phyloP scores from a whole-genome alignment of 495 filamentous ascomycete species.

The Hyaloscypha bicolor region DNA sequence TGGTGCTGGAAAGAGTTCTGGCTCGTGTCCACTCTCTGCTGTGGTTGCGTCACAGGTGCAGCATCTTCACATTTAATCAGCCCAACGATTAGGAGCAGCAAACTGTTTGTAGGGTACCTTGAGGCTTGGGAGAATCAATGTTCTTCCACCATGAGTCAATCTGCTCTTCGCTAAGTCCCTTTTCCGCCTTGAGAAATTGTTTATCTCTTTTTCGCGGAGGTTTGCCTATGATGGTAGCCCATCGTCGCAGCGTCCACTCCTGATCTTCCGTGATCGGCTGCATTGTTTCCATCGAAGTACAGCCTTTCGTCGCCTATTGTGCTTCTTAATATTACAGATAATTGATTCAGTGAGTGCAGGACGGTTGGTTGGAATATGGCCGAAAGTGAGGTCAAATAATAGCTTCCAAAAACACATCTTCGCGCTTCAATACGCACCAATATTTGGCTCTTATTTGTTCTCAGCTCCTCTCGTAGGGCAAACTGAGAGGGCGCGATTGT shows the following conservation, averaged over 20 bases:
- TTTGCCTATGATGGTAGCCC: slow-evolving; percentile 12
- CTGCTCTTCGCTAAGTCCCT: slow-evolving; percentile 20
- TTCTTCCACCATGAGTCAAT: slow-evolving; percentile 23
- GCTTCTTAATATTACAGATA: background rate
- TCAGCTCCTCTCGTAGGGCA: slow-evolving; percentile 6
- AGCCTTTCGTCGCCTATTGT: background rate
- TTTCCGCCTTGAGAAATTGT: slow-evolving; percentile 15
- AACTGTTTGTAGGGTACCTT: background rate
- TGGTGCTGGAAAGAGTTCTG: background rate
- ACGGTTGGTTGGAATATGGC: background rate
- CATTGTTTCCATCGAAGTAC: slow-evolving; percentile 7
- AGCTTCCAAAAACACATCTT: background rate
- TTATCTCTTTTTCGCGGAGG: slow-evolving; percentile 10
- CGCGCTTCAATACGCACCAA: background rate
- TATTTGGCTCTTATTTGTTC: background rate
- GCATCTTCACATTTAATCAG: background rate
- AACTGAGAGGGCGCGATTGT: slow-evolving; percentile 10
- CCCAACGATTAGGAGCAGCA: background rate
- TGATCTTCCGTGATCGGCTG: slow-evolving; percentile 20
- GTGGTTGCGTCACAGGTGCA: background rate
- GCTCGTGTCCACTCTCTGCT: background rate
- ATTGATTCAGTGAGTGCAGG: background rate
- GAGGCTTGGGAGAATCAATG: background rate
- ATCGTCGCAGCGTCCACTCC: slow-evolving; percentile 20
- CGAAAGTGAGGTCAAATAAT: background rate